These are phyloP conservation scores for Amoeboaphelidium occidentale DNA, from an alignment of 371 early-diverging fungal genomes.

Conservation along the genomic window DNA sequence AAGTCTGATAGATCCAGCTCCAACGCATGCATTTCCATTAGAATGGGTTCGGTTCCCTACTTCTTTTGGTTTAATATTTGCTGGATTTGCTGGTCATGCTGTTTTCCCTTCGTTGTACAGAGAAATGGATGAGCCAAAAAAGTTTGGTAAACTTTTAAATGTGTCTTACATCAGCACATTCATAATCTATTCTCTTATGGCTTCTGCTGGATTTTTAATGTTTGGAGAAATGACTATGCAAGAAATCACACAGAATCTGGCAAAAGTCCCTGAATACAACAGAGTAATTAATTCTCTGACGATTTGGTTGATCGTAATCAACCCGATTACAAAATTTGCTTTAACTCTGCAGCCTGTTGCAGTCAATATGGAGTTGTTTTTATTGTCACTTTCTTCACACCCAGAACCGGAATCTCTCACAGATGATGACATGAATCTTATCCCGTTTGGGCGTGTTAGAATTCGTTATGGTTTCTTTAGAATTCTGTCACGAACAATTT, in stretches of 20 bases:
- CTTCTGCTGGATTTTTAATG: slow-evolving; percentile 37
- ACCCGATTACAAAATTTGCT: slow-evolving; percentile 41
- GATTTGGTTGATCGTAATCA: slow-evolving; percentile 31
- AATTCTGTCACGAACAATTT: slow-evolving; percentile 1
- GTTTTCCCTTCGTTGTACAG: slow-evolving; percentile 37
- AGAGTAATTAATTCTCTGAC: slow-evolving; percentile 23
- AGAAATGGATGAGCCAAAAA: slow-evolving; percentile 26
- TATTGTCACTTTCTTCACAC: too few species aligned
- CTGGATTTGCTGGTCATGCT: slow-evolving; percentile 29
- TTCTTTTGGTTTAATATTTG: slow-evolving; percentile 25
- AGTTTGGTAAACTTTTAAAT: slow-evolving; percentile 25
- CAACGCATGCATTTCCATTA: neutral
- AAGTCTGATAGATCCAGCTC: neutral
- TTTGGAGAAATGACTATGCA: slow-evolving; percentile 36
- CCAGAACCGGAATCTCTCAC: neutral
- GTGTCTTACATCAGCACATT: slow-evolving; percentile 21
- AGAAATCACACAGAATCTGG: slow-evolving; percentile 45
- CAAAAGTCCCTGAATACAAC: slow-evolving; percentile 26
- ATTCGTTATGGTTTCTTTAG: neutral
- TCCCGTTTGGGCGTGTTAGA: neutral
- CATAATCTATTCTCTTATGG: slow-evolving; percentile 21
- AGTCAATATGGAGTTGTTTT: slow-evolving; percentile 17
- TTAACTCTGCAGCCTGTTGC: slow-evolving; percentile 31
- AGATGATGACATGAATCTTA: neutral
- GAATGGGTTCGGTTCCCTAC: slow-evolving; percentile 9